Evolutionary conservation across 441 rosid genomes (phyloP), one percentile per base, ranked within the genome.

Genomic region (Dalechampia spathulata): DNA sequence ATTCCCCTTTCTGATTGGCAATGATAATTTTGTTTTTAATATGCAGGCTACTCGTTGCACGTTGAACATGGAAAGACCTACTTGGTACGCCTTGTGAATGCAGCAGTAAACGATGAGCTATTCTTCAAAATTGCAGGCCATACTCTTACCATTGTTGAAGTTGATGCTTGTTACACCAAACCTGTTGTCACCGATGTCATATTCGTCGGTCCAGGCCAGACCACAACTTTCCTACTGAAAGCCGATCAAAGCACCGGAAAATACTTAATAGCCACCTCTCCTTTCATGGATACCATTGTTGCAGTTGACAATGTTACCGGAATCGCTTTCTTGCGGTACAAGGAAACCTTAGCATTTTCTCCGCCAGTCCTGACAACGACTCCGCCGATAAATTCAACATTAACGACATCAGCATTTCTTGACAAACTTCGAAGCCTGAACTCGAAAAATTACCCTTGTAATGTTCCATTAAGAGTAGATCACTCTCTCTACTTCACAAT

Each of bases 21-120:
- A n/a, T n/a, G n/a, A n/a, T n/a, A n/a, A n/a, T n/a, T n/a, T 3
- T 30, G 34, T 30, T 22, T 10, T 36, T 22, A 10, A 9, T 34
- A 10, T 37, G 57, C 58, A 60, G 66, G 62, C 14, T 55, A 72
- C 71, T 76, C 64, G 28, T 68, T 87, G 50, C 78, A 81, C 0
- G 98, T 91, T 1, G 69, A 76, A 48, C 72, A 37, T 13, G 83
- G 89, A n/a, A 77, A 83, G 73, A 87, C 89, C 58, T 91, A 88
- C 64, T 19, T 88, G 64, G 73, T 91, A 16, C 81, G 98, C 14
- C 54, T 91, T 16, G 38, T 91, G 73, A 91, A 88, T 5, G 95
- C 96, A 55, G 95, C 96, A 51, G 75, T 88, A 49, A 88, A 91
- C 57, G 96, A 91, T 63, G 98, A 88, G 71, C 85, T 91, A 37